These are phyloP conservation scores for Mortierella sp. DNA, from an alignment of 371 early-diverging fungal species.

Conservation along the genomic window DNA sequence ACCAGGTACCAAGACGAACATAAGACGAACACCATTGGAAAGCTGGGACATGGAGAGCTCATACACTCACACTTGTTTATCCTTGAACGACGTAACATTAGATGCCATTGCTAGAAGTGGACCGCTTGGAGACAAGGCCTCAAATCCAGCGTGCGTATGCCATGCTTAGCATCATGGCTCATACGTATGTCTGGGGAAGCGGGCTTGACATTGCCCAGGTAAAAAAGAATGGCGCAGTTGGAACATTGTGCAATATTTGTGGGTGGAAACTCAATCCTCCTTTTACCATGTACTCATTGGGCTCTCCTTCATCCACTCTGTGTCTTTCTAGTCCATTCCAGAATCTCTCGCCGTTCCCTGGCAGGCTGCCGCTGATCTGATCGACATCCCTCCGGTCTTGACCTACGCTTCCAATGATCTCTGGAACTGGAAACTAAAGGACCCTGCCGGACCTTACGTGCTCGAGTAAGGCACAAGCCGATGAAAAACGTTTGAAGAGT, in stretches of 20 bases:
- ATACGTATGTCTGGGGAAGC: conserved; percentile 89
- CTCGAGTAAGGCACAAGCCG: conserved; percentile 74
- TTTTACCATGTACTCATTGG: not conserved
- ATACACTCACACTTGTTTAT: too few species aligned
- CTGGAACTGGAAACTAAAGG: conserved; percentile 86
- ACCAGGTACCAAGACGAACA: conserved; percentile 67
- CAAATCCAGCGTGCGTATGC: conserved; percentile 85
- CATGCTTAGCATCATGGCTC: conserved; percentile 84
- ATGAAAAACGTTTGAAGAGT: too few species aligned
- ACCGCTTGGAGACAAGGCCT: conserved; percentile 59
- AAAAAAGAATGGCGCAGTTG: conserved; percentile 29
- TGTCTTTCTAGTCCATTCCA: conserved; percentile 66
- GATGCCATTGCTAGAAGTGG: conserved; percentile 77
- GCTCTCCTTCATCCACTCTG: too few species aligned
- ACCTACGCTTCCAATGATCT: conserved; percentile 85
- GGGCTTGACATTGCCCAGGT: conserved; percentile 60
- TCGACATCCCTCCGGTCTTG: conserved; percentile 86
- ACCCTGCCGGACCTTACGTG: conserved; percentile 67
- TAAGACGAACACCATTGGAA: too few species aligned
- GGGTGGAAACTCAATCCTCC: not conserved
- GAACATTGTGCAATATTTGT: too few species aligned
- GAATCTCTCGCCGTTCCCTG: conserved; percentile 83
- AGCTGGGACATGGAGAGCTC: too few species aligned
- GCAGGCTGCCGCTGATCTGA: conserved; percentile 70
- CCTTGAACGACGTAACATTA: too few species aligned